Evolutionary conservation across 306 rosid genomes (phyloP), one percentile per base, ranked within the genome.

Genomic region (Cicer bijugum): DNA sequence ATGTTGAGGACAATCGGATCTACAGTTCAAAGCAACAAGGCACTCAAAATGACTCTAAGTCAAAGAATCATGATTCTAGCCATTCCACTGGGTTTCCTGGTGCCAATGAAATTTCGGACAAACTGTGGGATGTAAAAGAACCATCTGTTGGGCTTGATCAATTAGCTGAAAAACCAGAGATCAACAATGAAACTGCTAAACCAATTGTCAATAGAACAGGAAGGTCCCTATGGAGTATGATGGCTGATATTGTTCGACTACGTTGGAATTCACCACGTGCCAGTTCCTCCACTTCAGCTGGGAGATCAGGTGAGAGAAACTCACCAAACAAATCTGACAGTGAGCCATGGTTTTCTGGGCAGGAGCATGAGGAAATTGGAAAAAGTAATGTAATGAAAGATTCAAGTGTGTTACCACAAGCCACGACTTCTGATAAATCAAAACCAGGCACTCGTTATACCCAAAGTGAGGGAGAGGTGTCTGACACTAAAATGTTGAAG

Each of bases 31-130:
- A 73, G 72, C 68, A 68, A 60, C 76, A 64, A 56, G 86, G 73
- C 63, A 75, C 72, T 64, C 77, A 83, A 82, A 67, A 15, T 40
- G 88, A 67, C 57, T 57, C 79, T 19, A 86, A 63, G 83, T 67
- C 61, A 67, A 86, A 82, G 82, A 80, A 69, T 75, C 84, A 14
- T 7, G 87, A 51, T 43, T 80, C 85, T 8, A 79, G 74, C 78
- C 69, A 1, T 74, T 87, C 92, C 28, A 82, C 90, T 64, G 87
- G 86, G 77, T 69, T 82, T 83, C 85, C 88, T 62, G 86, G 91
- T 80, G 45, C 87, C 67, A 87, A 91, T 82, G 97, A 93, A 14
- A 96, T 92, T 58, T 79, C 93, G 67, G 89, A 78, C 78, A 97
- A 88, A 75, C 88, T 88, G 84, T 91, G 96, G 97, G 85, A 83